Base-by-base conservation (phyloP, 208 protist genomes). In the Wallacemonas rigidus region DNA sequence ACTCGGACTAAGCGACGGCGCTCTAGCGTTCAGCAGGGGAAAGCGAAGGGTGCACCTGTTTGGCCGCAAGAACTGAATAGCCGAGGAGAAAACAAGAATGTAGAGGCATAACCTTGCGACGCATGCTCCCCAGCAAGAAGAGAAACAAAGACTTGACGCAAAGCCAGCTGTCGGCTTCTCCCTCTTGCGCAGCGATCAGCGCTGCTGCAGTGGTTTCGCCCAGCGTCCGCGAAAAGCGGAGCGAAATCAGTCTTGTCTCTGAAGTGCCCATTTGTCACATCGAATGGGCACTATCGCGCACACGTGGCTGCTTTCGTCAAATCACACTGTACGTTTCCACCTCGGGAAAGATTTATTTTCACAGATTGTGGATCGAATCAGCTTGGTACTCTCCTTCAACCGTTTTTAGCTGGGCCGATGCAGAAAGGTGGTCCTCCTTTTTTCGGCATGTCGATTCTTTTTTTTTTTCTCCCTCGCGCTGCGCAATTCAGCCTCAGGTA, bases 401-500 rank as follows among this genome's bases (percentile, higher is more conserved):
- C 12, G 12, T 6, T 12, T 50, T 12, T 14, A 14, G 6, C 45
- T 50, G 14, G 6, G 60, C 26, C 36, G 43, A 36, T 40, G 4
- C 6, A 55, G 39, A n/a, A 8, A 7, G 43, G 58, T 12, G 44
- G n/a, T 17, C 26, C 74, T 74, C 40, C 5, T 68, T 78, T 68
- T 58, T 64, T 72, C 39, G 53, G 40, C 55, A 54, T 41, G 57
- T 62, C 56, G 53, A 61, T 72, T 67, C 65, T 72, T 65, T 65
- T 48, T 35, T 68, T 62, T 60, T 72, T 70, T 70, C 26, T 26
- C 26, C 26, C 26, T 26, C 26, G 26, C 26, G 26, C 26, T 26
- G 26, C 26, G 26, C 26, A 26, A 26, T 26, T 26, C 26, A 26
- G 26, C 26, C 26, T 26, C 26, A 26, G 26, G 26, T 26, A 26